These are phyloP conservation scores for Monilinia fructigena DNA, from an alignment of 2,329 filamentous ascomycete genomes.

Conservation along the genomic window DNA sequence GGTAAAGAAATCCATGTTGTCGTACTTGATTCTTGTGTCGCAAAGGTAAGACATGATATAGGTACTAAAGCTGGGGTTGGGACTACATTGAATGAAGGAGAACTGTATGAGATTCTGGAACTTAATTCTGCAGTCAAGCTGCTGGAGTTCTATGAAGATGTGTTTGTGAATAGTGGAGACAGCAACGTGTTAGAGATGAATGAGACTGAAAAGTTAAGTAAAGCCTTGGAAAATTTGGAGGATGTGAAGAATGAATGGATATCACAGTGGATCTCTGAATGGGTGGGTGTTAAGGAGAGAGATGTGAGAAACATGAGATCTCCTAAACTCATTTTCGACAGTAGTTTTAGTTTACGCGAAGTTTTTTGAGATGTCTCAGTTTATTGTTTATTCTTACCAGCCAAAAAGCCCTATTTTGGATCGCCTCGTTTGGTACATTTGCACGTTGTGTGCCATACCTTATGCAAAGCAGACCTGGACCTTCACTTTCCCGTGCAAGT, in stretches of 20 bases:
- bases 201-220: neutral
- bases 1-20: neutral
- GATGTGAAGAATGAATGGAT: neutral
- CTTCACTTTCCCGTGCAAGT: neutral
- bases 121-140: neutral
- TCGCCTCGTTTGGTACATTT: neutral
- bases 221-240: neutral
- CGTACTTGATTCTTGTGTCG: neutral
- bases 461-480: neutral
- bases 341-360: no score
- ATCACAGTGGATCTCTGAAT: neutral
- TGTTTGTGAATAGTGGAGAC: neutral
- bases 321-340: no score
- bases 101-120: neutral
- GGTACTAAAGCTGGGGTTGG: neutral
- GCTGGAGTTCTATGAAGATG: conserved; percentile 2
- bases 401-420: neutral
- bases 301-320: no score
- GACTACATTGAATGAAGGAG: neutral
- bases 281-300: neutral
- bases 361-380: neutral
- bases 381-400: neutral
- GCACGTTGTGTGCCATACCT: no score
- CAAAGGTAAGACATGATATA: neutral
- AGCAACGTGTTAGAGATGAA: neutral